A percentile compares a stretch with the other conserved stretches of the same genome.
Evolutionary conservation across 1,139 yeast genomes (phyloP).

Genomic region (Wickerhamomyces sp.): DNA sequence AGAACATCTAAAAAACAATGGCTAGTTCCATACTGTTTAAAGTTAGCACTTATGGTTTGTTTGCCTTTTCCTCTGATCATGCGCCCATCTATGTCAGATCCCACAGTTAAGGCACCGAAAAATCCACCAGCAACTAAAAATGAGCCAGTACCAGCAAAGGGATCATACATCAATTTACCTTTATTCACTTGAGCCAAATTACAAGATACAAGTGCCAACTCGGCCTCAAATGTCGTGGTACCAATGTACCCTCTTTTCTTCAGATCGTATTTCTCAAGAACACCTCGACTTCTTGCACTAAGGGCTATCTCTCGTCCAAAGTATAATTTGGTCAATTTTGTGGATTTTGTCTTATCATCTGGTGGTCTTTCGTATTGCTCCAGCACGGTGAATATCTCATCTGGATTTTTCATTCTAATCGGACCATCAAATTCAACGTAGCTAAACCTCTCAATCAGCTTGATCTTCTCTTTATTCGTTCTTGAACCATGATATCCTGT

Average conservation of each 20-base stretch:
- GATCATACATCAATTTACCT: conserved; percentile 78
- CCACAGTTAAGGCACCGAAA: conserved; percentile 76
- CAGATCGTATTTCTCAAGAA: conserved; percentile 75
- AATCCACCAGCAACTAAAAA: conserved; percentile 86
- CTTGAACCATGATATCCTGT: conserved; percentile 70
- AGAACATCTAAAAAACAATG: conserved; percentile 65
- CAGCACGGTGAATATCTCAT: conserved; percentile 63
- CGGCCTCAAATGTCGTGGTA: conserved; percentile 95
- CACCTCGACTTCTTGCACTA: conserved; percentile 57
- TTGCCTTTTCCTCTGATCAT: conserved; percentile 70
- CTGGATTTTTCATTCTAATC: conserved; percentile 74
- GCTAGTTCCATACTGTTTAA: conserved; percentile 65
- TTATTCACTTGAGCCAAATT: conserved; percentile 74
- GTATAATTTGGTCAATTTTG: conserved; percentile 30
- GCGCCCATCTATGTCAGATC: conserved; percentile 90
- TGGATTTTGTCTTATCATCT: conserved; percentile 2
- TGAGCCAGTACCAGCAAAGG: conserved; percentile 96
- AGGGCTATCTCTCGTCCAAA: conserved; percentile 72
- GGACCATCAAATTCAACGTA: conserved; percentile 74
- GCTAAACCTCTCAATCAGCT: conserved; percentile 65
- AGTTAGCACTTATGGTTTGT: conserved; percentile 56
- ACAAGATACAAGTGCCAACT: conserved; percentile 74
- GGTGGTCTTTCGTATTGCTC: conserved; percentile 52
- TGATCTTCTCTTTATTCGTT: conserved; percentile 47
- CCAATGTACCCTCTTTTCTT: conserved; percentile 86